Evolutionary conservation across 176 grass and related monocot species (phyloP), one percentile per base, ranked within the genome.

Genomic region (Pontederia paniculata): DNA sequence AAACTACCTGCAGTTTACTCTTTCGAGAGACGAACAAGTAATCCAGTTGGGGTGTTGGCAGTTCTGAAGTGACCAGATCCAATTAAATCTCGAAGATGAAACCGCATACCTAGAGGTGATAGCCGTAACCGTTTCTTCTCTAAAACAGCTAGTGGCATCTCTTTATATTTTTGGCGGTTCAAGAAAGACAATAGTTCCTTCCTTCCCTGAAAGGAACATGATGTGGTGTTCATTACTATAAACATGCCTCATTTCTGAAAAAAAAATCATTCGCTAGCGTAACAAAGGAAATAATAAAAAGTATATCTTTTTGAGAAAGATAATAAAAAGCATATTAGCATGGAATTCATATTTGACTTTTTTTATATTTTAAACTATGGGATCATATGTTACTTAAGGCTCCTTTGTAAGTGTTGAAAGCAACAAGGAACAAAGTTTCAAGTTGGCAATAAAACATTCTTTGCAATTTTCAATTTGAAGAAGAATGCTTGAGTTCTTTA

Each of bases 61-160:
- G 80, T 81, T 78, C 78, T 87, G 70, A 94, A 70, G 23, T 78
- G 83, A 64, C 88, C 88, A 62, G 83, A 87, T 50, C 88, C 79
- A 66, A 94, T 87, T 56, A 87, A 68, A 80, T 94, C 83, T 0
- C 88, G 72, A 13, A 87, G 54, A 45, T 87, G 83, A 70, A 94
- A 94, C 23, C 88, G 70, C 4, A 78, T 79, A 46, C 83, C 88
- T 22, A 94, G 88, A 65, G 77, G 70, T 11, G 83, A 88, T 12
- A 87, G 68, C 43, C 88, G 68, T 63, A 94, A 56, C 66, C 51
- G 78, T 59, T 75, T 84, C 80, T 84, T 84, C 62, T 94, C 88
- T 60, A 94, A 76, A 59, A 60, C 77, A 58, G 83, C 65, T n/a
- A 88, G 66, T 11, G 73, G 37, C 83, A 94, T 84, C 62, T 94